Conservation (phyloP, 2,329 filamentous ascomycete species). For the Talaromyces sp. region DNA sequence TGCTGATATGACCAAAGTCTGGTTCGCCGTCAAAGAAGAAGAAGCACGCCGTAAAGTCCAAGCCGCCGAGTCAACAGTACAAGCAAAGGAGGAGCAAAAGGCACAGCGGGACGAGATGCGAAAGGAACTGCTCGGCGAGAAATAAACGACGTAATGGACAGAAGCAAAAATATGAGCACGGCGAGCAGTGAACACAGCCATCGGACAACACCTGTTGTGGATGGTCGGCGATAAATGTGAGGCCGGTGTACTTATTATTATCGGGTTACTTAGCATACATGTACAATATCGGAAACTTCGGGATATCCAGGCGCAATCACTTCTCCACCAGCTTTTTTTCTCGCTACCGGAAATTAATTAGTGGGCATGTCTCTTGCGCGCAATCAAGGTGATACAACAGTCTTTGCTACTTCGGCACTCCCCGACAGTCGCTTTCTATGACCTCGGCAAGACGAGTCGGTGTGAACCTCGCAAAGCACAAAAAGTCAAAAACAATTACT, state of each 20-base stretch:
- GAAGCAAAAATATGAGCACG: not conserved
- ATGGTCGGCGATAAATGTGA: not conserved
- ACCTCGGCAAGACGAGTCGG: not conserved
- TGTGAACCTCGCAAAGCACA: not conserved
- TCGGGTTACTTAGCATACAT: not conserved
- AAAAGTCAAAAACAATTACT: not conserved
- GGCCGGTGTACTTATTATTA: not conserved
- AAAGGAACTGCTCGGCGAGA: constrained; percentile 32
- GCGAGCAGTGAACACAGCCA: not conserved
- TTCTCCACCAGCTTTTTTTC: not conserved
- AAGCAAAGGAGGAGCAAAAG: constrained; percentile 27
- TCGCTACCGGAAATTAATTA: not conserved
- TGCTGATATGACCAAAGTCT: constrained; percentile 24
- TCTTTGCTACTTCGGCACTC: not conserved
- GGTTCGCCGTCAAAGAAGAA: constrained; percentile 35
- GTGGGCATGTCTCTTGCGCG: too few species aligned
- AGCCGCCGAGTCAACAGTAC: constrained; percentile 18
- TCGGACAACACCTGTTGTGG: not conserved
- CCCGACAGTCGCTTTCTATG: not conserved
- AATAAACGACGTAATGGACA: constrained; percentile 17
- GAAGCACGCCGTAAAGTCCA: constrained; percentile 24
- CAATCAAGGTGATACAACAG: not conserved
- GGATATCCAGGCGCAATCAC: not conserved
- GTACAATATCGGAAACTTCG: not conserved
- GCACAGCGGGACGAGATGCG: constrained; percentile 35